Base-by-base conservation (phyloP, 108 stramenopile species). In the Chaetoceros tenuissimus region DNA sequence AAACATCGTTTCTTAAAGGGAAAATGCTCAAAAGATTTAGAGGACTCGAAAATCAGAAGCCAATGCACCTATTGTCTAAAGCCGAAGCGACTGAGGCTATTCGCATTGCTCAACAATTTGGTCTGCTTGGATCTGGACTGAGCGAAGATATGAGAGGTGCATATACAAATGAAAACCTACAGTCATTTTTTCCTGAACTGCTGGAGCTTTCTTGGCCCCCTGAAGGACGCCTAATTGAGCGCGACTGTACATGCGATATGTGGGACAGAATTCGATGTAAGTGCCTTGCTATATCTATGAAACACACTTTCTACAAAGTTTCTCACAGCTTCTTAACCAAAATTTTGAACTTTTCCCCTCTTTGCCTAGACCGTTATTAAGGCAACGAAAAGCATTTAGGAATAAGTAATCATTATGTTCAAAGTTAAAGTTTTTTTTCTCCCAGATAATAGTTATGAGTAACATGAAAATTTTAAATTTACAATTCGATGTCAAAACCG, bases 231-330 rank as follows among this genome's bases (percentile, higher is more conserved):
- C 45, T 77, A 0, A 60, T 84, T 22, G 82, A 84, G 53, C 53
- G 76, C 5, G 82, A 84, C 51, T 84, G 82, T 48, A 80, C 82
- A 0, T 84, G 82, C 46, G 82, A 79, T 62, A 66, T 84, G 69
- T 84, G 82, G 82, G 75, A 80, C 46, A 49, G 57, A 44, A 84
- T 84, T 19, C 61, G 82, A 68, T 84, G 75, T 75, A 73, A 73
- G 72, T 68, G 48, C 16, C n/a, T 20, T 56, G n/a, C n/a, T n/a
- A n/a, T n/a, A n/a, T n/a, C n/a, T n/a, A n/a, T n/a, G 44, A n/a
- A n/a, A n/a, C n/a, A n/a, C n/a, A n/a, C n/a, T n/a, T n/a, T n/a
- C n/a, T n/a, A n/a, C n/a, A n/a, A n/a, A n/a, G n/a, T n/a, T n/a
- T n/a, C n/a, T n/a, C n/a, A n/a, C n/a, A n/a, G n/a, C n/a, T n/a